Evolutionary conservation across 805 yeast genomes (phyloP).

Genomic region (Torulaspora delbrueckii): DNA sequence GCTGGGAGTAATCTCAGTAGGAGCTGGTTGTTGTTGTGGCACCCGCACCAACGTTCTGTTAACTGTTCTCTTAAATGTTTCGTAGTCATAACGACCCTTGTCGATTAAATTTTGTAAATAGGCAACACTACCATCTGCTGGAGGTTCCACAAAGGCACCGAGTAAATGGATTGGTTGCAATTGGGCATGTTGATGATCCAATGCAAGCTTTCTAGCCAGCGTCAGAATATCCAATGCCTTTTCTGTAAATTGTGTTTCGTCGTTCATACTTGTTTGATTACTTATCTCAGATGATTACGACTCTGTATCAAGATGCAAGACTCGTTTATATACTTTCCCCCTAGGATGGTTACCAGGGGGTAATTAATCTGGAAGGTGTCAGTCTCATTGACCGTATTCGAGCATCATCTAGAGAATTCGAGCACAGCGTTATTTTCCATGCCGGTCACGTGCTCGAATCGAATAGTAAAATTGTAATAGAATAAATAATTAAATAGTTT

Average conservation of each 20-base stretch:
- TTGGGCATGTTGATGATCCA: slow-evolving; percentile 78
- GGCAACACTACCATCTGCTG: slow-evolving; percentile 49
- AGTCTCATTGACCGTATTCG: background rate
- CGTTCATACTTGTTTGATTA: slow-evolving; percentile 32
- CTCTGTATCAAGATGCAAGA: background rate
- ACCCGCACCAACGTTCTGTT: slow-evolving; percentile 76
- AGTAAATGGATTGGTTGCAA: slow-evolving; percentile 82
- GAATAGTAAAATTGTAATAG: background rate
- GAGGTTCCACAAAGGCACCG: slow-evolving; percentile 77
- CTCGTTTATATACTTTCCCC: background rate
- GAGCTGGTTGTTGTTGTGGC: slow-evolving; percentile 88
- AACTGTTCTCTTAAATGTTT: slow-evolving; percentile 68
- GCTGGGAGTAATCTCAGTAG: slow-evolving; percentile 70
- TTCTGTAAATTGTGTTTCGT: slow-evolving; percentile 78
- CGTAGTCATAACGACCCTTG: slow-evolving; percentile 85
- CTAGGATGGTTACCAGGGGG: background rate
- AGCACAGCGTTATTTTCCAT: slow-evolving; percentile 3
- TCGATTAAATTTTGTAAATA: slow-evolving; percentile 80
- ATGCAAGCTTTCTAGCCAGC: slow-evolving; percentile 74
- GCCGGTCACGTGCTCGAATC: slow-evolving; percentile 1
- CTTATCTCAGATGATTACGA: background rate
- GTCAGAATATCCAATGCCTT: slow-evolving; percentile 81
- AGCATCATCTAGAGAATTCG: slow-evolving; percentile 3
- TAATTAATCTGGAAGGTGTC: background rate
- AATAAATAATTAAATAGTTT: slow-evolving; percentile 14